Percentiles rank a stretch among this genome's conserved stretches.
These are phyloP conservation scores for Solanum pennellii DNA, from an alignment of 257 asterid genomes.

Conservation along the genomic window DNA sequence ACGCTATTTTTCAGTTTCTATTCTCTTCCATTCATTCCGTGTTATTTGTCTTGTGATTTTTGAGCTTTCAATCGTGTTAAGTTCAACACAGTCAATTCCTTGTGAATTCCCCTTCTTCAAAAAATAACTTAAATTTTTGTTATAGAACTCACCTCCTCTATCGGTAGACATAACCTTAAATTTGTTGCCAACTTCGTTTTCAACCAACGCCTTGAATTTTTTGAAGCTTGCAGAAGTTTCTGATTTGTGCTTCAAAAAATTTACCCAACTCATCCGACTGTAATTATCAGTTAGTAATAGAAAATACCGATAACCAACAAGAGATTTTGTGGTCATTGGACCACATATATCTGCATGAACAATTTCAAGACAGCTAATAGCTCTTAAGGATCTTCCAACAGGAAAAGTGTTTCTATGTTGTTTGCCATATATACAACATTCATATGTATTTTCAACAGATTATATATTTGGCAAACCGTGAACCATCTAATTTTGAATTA, in stretches of 20 bases:
- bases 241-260: background rate
- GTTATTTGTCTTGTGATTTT: too few species aligned
- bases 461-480: background rate
- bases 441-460: background rate
- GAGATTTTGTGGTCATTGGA: background rate
- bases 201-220: background rate
- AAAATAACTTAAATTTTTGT: background rate
- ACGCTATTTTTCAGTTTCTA: too few species aligned
- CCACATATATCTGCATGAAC: background rate
- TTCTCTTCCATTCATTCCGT: too few species aligned
- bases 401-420: background rate
- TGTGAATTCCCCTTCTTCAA: too few species aligned
- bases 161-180: background rate
- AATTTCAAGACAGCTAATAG: background rate
- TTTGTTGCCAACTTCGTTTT: background rate
- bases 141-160: background rate
- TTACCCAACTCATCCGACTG: background rate
- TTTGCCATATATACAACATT: background rate
- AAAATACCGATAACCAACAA: background rate
- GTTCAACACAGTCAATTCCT: too few species aligned
- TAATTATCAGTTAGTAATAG: background rate
- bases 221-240: background rate
- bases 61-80: too few species aligned
- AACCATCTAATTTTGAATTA: background rate
- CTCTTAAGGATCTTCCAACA: background rate